Conservation (phyloP, 2,329 filamentous ascomycete genomes). For the Monilinia polystroma region DNA sequence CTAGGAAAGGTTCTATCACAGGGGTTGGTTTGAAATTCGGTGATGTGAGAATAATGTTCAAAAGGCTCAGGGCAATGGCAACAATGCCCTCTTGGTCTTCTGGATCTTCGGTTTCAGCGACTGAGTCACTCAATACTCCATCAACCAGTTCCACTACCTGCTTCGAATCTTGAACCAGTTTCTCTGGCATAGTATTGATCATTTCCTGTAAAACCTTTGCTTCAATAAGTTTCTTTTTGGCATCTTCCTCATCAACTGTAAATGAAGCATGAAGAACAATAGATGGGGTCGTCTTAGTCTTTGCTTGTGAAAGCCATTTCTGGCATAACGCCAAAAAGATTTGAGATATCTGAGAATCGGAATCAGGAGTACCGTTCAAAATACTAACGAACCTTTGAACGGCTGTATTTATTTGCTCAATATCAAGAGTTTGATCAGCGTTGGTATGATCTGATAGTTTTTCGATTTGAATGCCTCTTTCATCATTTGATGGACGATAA, state of each 20-base stretch:
- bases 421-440: conserved; percentile 16
- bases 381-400: conserved; percentile 52
- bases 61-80: conserved; percentile 56
- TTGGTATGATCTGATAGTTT: conserved; percentile 25
- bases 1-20: conserved; percentile 43
- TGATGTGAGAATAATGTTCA: conserved; percentile 60
- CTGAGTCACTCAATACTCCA: conserved; percentile 51
- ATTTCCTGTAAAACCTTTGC: conserved; percentile 64
- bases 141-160: conserved; percentile 64
- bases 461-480: conserved; percentile 52
- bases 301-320: conserved; percentile 51
- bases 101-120: conserved; percentile 41
- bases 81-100: conserved; percentile 49
- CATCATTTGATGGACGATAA: conserved; percentile 48
- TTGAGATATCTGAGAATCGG: conserved; percentile 50
- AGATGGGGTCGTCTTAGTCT: conserved; percentile 6
- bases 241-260: conserved; percentile 43
- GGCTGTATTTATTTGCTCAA: conserved; percentile 42
- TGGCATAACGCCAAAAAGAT: conserved; percentile 61
- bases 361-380: conserved; percentile 44
- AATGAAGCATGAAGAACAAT: conserved; percentile 39
- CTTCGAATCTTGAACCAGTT: conserved; percentile 61
- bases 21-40: conserved; percentile 54
- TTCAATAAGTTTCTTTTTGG: conserved; percentile 53
- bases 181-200: conserved; percentile 61